A percentile compares a stretch with the other conserved stretches of the same genome.
phyloP scores from a whole-genome alignment of 1,284 basidiomycete genomes.

The Stereum hirsutum region DNA sequence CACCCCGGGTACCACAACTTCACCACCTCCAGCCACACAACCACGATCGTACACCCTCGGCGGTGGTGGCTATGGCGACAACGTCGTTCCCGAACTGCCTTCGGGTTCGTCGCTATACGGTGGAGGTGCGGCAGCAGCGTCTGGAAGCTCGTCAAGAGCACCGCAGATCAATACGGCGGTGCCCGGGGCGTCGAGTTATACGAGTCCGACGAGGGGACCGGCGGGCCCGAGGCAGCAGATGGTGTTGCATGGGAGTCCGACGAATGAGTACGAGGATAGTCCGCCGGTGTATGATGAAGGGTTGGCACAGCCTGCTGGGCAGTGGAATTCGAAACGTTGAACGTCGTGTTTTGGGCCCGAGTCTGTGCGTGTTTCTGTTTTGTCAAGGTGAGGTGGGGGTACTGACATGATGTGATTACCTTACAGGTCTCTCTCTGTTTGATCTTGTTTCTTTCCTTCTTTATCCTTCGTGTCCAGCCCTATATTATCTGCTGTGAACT shows the following conservation, averaged over 20 bases:
- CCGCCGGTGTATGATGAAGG: conserved; percentile 58
- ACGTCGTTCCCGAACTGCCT: conserved; percentile 30
- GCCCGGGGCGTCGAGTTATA: too few species aligned
- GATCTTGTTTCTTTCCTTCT: too few species aligned
- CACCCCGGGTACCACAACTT: conserved; percentile 22
- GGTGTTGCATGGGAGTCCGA: conserved; percentile 4
- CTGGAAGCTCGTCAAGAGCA: conserved; percentile 10
- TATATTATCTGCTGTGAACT: too few species aligned
- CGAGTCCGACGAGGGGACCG: conserved; percentile 13
- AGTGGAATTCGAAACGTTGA: conserved; percentile 38
- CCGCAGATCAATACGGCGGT: conserved; percentile 15
- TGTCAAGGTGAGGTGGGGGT: too few species aligned
- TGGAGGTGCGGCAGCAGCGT: background rate
- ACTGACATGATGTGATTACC: too few species aligned
- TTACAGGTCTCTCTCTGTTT: too few species aligned
- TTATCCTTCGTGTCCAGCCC: too few species aligned
- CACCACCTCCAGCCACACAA: conserved; percentile 11
- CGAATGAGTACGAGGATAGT: conserved; percentile 28
- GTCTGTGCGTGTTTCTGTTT: too few species aligned
- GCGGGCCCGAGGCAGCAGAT: conserved; percentile 12
- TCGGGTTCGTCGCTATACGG: too few species aligned
- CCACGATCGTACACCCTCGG: conserved; percentile 44
- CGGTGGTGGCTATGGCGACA: conserved; percentile 45
- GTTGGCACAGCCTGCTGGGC: conserved; percentile 33
- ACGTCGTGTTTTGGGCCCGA: too few species aligned